A percentile compares a stretch with the other conserved stretches of the same genome.
phyloP scores from a whole-genome alignment of 2,329 filamentous ascomycete species.

The Scedosporium minutisporum region DNA sequence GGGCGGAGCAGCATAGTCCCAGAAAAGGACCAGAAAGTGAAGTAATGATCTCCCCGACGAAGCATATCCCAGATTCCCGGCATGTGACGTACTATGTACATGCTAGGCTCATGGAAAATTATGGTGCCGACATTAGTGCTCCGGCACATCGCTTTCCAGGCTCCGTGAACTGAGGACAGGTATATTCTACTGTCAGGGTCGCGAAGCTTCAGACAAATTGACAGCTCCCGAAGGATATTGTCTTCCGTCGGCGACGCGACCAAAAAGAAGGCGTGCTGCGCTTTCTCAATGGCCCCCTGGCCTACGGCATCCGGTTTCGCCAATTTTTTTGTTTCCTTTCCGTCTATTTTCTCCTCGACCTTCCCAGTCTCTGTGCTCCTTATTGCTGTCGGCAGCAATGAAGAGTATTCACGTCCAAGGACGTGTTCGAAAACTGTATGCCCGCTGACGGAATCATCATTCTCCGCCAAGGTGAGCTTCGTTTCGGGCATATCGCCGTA shows the following conservation, averaged over 20 bases:
- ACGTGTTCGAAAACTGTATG: constrained; percentile 1
- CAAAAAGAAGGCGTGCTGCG: constrained; percentile 33
- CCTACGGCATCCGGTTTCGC: not conserved
- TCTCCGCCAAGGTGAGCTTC: too few species aligned
- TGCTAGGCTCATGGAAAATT: constrained; percentile 35
- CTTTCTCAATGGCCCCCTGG: not conserved
- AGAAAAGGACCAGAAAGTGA: constrained; percentile 29
- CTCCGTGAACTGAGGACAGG: constrained; percentile 28
- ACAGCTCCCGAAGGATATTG: constrained; percentile 27
- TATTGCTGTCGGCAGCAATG: not conserved
- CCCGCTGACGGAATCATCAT: not conserved
- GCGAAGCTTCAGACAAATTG: constrained; percentile 32
- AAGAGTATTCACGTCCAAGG: not conserved
- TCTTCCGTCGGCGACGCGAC: constrained; percentile 33
- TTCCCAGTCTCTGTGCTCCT: not conserved
- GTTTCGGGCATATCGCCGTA: too few species aligned
- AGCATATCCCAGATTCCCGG: constrained; percentile 26
- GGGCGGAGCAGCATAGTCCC: constrained; percentile 19
- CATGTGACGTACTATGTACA: constrained; percentile 28
- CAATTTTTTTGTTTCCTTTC: not conserved
- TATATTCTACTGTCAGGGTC: constrained; percentile 32
- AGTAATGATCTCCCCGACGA: constrained; percentile 14
- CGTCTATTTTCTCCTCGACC: not conserved
- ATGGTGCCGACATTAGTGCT: constrained; percentile 19
- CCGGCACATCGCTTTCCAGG: constrained; percentile 36